Percentiles rank a stretch among this genome's conserved stretches.
These are phyloP conservation scores for Apiospora koreana DNA, from an alignment of 2,329 filamentous ascomycete species.

Conservation along the genomic window DNA sequence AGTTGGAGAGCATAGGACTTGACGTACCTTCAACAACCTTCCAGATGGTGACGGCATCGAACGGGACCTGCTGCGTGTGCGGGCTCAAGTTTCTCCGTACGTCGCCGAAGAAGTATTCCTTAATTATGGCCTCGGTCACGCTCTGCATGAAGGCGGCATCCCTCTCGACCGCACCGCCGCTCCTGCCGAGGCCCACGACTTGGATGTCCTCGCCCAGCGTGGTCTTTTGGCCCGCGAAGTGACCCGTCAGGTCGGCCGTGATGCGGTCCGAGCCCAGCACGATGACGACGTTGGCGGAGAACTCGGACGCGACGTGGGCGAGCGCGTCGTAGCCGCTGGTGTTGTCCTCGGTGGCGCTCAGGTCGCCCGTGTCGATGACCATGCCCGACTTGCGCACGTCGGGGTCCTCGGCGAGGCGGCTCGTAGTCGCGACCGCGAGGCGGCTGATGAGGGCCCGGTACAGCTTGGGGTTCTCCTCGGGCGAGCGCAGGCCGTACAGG, in stretches of 20 bases:
- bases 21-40: conserved; percentile 61
- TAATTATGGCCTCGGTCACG: conserved; percentile 73
- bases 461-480: conserved; percentile 71
- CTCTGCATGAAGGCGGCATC: conserved; percentile 74
- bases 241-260: conserved; percentile 71
- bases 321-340: conserved; percentile 74
- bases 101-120: conserved; percentile 93
- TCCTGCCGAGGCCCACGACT: conserved; percentile 79
- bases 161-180: conserved; percentile 79
- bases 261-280: conserved; percentile 79
- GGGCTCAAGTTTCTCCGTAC: conserved; percentile 76
- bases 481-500: conserved; percentile 74
- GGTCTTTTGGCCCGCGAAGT: conserved; percentile 60
- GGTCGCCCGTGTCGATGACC: conserved; percentile 80
- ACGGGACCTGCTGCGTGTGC: conserved; percentile 82
- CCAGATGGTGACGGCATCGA: conserved; percentile 73
- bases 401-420: conserved; percentile 74
- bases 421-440: conserved; percentile 77
- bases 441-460: conserved; percentile 76
- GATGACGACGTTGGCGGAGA: conserved; percentile 74
- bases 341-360: conserved; percentile 46
- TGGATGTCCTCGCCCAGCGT: conserved; percentile 67
- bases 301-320: conserved; percentile 68
- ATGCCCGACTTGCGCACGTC: conserved; percentile 73
- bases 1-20: conserved; percentile 8